Percentiles rank a stretch among this genome's conserved stretches.
Evolutionary conservation across 2,329 filamentous ascomycete species (phyloP).

Genomic region (Trichoderma sp.): DNA sequence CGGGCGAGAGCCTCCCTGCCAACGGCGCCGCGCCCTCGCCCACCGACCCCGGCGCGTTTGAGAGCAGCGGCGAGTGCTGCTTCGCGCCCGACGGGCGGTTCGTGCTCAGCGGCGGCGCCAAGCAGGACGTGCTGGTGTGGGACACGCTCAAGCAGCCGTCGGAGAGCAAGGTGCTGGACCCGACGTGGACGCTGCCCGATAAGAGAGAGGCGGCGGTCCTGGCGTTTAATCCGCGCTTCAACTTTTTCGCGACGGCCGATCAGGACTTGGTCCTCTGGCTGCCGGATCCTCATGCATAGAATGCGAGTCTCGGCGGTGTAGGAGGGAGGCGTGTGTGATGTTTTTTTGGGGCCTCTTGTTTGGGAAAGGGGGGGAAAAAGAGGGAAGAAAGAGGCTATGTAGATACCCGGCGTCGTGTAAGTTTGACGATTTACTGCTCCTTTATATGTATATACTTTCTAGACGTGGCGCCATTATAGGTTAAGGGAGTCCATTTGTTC

Average conservation of each 20-base stretch:
- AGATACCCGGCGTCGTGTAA: conserved; percentile 22
- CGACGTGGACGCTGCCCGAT: conserved; percentile 65
- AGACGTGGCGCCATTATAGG: no score
- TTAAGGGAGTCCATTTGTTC: background rate
- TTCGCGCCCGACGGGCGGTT: conserved; percentile 89
- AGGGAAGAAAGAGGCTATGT: background rate
- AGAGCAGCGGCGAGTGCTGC: conserved; percentile 76
- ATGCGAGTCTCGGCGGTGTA: background rate
- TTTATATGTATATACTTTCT: background rate
- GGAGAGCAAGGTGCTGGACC: conserved; percentile 62
- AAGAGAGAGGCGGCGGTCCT: conserved; percentile 72
- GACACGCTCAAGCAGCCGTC: conserved; percentile 66
- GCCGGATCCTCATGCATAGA: conserved; percentile 64
- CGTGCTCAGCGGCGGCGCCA: conserved; percentile 72
- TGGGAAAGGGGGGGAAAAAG: background rate
- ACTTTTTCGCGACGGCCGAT: conserved; percentile 88
- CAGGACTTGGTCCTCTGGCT: conserved; percentile 80
- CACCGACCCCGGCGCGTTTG: conserved; percentile 44
- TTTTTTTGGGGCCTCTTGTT: background rate
- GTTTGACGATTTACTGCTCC: background rate
- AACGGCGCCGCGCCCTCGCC: conserved; percentile 36
- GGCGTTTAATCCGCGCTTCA: conserved; percentile 87
- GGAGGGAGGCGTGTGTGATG: background rate
- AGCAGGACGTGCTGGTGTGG: conserved; percentile 81
- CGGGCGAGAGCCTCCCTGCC: conserved; percentile 51